Percentiles rank a stretch among this genome's conserved stretches.
Conservation (phyloP, 225 moss, liverwort and hornwort genomes). For the Polytrichum commune region DNA sequence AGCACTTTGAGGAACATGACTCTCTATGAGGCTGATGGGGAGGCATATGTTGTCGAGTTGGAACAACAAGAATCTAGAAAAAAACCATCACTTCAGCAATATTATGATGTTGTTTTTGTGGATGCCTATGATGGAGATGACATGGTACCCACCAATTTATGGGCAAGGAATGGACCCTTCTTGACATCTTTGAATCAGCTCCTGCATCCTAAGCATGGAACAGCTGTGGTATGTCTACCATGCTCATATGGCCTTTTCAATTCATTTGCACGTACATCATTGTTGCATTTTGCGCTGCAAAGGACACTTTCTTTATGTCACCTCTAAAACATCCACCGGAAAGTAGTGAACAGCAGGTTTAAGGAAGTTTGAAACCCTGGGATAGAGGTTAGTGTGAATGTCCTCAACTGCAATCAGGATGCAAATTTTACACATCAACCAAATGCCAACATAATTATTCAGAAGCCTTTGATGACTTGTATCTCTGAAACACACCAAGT, state of each 20-base stretch:
- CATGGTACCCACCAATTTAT: constrained; percentile 68
- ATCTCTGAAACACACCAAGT: too few relatives aligned
- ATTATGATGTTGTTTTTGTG: constrained; percentile 84
- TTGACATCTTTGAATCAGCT: constrained; percentile 52
- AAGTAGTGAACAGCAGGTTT: too few relatives aligned
- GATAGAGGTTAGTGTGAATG: too few relatives aligned
- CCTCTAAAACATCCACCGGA: too few relatives aligned
- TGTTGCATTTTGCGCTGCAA: too few relatives aligned
- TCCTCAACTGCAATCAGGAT: too few relatives aligned
- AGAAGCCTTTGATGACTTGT: too few relatives aligned
- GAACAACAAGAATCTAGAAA: constrained; percentile 19
- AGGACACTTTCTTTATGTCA: too few relatives aligned
- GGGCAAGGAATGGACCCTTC: constrained; percentile 69
- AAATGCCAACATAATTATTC: too few relatives aligned
- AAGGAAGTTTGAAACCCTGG: too few relatives aligned
- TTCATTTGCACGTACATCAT: background rate
- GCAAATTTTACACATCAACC: too few relatives aligned
- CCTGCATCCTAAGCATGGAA: constrained; percentile 75
- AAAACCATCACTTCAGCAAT: constrained; percentile 24
- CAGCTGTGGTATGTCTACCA: constrained; percentile 69
- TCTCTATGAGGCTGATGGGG: constrained; percentile 74
- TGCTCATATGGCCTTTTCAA: too few relatives aligned
- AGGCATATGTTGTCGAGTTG: constrained; percentile 56
- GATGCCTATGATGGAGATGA: constrained; percentile 95
- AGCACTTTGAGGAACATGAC: constrained; percentile 47